Conservation (phyloP, 495 filamentous ascomycete genomes). For the Aspergillus campestris region DNA sequence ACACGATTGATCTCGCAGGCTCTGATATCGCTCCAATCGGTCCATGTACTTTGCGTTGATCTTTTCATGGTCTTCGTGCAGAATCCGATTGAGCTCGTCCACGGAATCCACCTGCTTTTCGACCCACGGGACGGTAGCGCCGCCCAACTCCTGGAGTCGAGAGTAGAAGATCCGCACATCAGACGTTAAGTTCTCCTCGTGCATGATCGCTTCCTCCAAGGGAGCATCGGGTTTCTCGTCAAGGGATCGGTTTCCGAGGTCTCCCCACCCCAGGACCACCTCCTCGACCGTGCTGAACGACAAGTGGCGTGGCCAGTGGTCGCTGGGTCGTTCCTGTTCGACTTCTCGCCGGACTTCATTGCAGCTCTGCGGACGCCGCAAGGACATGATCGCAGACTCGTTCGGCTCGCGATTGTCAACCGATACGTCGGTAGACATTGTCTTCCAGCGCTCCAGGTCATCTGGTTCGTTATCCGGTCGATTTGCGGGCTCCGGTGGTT, state of each 20-base stretch:
- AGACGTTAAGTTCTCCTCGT: constrained; percentile 45
- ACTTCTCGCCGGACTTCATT: constrained; percentile 22
- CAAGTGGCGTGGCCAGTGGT: constrained; percentile 65
- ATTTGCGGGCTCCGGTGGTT: constrained; percentile 9
- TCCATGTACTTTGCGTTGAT: constrained; percentile 62
- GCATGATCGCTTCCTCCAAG: constrained; percentile 35
- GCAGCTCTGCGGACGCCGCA: constrained; percentile 40
- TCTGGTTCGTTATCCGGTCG: constrained; percentile 20
- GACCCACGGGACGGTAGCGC: constrained; percentile 53
- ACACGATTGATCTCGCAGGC: constrained; percentile 54
- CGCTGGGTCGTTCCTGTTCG: constrained; percentile 15
- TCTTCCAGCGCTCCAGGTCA: constrained; percentile 23
- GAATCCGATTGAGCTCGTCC: constrained; percentile 52
- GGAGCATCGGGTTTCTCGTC: constrained; percentile 16
- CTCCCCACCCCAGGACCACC: constrained; percentile 66
- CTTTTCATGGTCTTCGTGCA: constrained; percentile 52
- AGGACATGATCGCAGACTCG: constrained; percentile 22
- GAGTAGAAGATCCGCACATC: constrained; percentile 54
- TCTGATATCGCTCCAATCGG: constrained; percentile 54
- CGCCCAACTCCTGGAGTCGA: constrained; percentile 40
- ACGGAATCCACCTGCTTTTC: constrained; percentile 52
- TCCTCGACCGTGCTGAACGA: constrained; percentile 90
- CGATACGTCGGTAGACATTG: constrained; percentile 30
- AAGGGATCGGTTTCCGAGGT: constrained; percentile 29
- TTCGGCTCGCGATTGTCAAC: constrained; percentile 18